Conservation (phyloP, 106 monocot genomes). For the Dendrobium huoshanense region DNA sequence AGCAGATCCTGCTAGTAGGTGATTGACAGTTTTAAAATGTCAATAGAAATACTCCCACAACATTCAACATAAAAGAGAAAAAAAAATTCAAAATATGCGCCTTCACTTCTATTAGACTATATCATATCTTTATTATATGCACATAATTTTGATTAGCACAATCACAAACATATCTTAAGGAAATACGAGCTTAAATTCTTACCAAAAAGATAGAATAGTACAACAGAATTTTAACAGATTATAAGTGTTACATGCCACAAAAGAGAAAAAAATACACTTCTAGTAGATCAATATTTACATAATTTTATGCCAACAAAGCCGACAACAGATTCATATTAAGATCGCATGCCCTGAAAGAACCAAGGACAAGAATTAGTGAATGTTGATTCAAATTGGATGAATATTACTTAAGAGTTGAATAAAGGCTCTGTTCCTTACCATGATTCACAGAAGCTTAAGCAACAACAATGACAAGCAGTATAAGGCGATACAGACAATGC, state of each 20-base stretch:
- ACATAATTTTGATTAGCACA: no score
- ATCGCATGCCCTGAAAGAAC: neutral
- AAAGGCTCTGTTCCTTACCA: constrained; percentile 15
- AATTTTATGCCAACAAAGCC: neutral
- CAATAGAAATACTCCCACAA: no score
- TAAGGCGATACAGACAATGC: constrained; percentile 18
- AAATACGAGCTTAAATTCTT: no score
- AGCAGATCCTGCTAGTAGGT: no score
- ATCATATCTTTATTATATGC: no score
- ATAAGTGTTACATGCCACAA: neutral
- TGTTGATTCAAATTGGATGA: neutral
- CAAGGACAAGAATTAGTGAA: neutral
- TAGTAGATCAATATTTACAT: neutral
- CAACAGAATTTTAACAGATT: no score
- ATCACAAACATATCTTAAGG: no score
- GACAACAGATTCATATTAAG: neutral
- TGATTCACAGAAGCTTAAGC: constrained; percentile 33
- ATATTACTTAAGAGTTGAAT: neutral
- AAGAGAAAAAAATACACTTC: neutral
- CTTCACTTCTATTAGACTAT: no score
- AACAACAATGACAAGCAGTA: constrained; percentile 50
- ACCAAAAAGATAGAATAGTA: no score
- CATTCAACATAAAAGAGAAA: no score
- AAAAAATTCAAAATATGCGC: no score
- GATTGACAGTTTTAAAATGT: no score